These are phyloP conservation scores for Pseudogymnoascus sp. DNA, from an alignment of 2,329 filamentous ascomycete genomes.

Conservation along the genomic window DNA sequence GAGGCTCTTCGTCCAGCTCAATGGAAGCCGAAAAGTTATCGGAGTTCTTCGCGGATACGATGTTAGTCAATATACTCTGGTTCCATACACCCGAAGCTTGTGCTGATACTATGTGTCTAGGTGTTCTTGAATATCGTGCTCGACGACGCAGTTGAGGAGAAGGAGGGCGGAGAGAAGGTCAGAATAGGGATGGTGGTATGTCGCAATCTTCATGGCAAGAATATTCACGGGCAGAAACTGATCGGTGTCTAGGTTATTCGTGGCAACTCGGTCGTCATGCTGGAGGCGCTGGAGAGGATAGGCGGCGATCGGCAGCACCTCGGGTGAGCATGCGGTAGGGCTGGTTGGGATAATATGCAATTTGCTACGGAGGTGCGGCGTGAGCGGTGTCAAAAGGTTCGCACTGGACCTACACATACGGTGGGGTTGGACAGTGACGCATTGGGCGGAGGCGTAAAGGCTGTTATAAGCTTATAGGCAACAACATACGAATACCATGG, in stretches of 20 bases:
- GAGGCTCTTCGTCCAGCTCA: constrained; percentile 93
- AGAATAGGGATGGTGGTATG: constrained; percentile 86
- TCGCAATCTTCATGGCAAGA: constrained; percentile 20
- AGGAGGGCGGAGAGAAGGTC: constrained; percentile 82
- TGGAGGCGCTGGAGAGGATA: constrained; percentile 72
- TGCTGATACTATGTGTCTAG: constrained; percentile 39
- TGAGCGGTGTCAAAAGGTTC: constrained; percentile 9
- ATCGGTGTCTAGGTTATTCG: constrained; percentile 68
- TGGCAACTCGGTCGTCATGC: constrained; percentile 97
- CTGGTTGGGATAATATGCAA: constrained; percentile 6
- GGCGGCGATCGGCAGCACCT: constrained; percentile 50
- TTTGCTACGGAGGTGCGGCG: constrained; percentile 5
- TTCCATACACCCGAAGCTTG: background rate
- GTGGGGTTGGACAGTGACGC: constrained; percentile 9
- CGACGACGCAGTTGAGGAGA: constrained; percentile 94
- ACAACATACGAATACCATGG: constrained; percentile 4
- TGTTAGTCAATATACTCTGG: constrained; percentile 43
- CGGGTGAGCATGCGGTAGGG: constrained; percentile 14
- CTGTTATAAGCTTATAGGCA: constrained; percentile 9
- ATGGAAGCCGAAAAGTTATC: constrained; percentile 95
- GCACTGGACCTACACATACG: constrained; percentile 3
- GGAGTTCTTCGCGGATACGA: constrained; percentile 93
- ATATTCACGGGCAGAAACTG: constrained; percentile 19
- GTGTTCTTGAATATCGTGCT: constrained; percentile 98
- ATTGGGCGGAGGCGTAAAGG: constrained; percentile 8